Conservation (phyloP, 306 rosid species). For the Prunus padus region DNA sequence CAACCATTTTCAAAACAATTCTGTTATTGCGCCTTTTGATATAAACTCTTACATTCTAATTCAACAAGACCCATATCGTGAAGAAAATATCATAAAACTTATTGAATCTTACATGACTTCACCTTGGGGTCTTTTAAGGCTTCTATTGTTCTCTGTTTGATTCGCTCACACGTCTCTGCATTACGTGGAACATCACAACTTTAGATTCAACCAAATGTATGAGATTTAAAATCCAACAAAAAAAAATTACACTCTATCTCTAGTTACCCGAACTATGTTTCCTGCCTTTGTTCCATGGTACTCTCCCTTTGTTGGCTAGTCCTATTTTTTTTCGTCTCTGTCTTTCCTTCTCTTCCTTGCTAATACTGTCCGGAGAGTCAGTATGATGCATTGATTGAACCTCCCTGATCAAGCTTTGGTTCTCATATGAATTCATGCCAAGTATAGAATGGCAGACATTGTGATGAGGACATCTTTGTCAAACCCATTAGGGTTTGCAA, state of each 20-base stretch:
- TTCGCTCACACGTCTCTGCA: constrained; percentile 72
- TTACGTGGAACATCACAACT: constrained; percentile 13
- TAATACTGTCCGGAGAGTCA: constrained; percentile 24
- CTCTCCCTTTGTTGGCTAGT: constrained; percentile 78
- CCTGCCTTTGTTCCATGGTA: constrained; percentile 97
- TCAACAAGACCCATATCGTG: background rate
- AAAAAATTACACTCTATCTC: background rate
- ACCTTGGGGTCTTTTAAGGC: constrained; percentile 92
- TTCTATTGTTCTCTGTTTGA: constrained; percentile 69
- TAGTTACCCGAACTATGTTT: constrained; percentile 68
- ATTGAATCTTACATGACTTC: constrained; percentile 71
- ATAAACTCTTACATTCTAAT: background rate
- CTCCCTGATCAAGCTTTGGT: constrained; percentile 21
- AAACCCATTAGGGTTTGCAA: no score
- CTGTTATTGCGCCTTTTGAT: background rate
- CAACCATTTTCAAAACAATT: background rate
- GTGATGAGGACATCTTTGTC: no score
- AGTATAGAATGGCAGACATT: constrained; percentile 26
- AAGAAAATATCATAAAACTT: constrained; percentile 30
- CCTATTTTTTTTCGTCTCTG: constrained; percentile 72
- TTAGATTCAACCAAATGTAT: constrained; percentile 21
- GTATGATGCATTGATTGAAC: constrained; percentile 11
- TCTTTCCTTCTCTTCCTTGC: constrained; percentile 47
- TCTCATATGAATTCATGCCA: constrained; percentile 23
- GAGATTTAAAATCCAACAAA: constrained; percentile 8